Evolutionary conservation across 139 green algal genomes (phyloP).

Genomic region (Ettlia oleoabundans): DNA sequence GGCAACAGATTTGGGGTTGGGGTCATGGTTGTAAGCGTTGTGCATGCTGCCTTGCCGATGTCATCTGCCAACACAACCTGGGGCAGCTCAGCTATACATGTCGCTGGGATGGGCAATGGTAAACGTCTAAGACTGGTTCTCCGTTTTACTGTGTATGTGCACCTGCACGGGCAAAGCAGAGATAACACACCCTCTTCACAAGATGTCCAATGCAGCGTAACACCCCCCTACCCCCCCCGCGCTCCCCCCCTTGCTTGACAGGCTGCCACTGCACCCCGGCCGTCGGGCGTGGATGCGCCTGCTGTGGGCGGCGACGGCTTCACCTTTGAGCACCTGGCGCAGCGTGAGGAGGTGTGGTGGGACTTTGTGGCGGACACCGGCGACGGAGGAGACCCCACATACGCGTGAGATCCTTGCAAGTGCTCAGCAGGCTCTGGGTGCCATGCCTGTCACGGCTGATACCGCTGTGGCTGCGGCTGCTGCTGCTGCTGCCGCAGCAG

Average conservation of each 20-base stretch:
- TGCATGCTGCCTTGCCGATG: not conserved
- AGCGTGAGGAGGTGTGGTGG: slow-evolving; percentile 76
- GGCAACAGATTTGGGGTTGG: no score
- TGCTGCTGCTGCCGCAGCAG: no score
- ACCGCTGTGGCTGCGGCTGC: not conserved
- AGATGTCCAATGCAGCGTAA: no score
- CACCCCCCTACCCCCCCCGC: not conserved
- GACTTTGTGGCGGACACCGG: slow-evolving; percentile 91
- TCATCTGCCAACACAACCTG: no score
- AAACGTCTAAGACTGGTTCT: no score
- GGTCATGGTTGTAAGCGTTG: no score
- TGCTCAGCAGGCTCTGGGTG: not conserved
- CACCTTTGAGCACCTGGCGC: slow-evolving; percentile 82
- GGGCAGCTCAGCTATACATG: no score
- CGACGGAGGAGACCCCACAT: slow-evolving; percentile 88
- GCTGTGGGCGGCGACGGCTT: slow-evolving; percentile 80
- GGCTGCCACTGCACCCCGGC: not conserved
- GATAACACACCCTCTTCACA: no score
- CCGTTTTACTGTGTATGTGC: no score
- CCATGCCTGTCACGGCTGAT: not conserved
- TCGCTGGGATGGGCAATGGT: no score
- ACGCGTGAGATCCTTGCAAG: slow-evolving; percentile 45
- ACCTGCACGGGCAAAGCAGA: no score
- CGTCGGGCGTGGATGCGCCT: not conserved
- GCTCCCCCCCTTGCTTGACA: not conserved